Evolutionary conservation across 2,329 filamentous ascomycete species (phyloP).

Genomic region (Verticillium isaacii): DNA sequence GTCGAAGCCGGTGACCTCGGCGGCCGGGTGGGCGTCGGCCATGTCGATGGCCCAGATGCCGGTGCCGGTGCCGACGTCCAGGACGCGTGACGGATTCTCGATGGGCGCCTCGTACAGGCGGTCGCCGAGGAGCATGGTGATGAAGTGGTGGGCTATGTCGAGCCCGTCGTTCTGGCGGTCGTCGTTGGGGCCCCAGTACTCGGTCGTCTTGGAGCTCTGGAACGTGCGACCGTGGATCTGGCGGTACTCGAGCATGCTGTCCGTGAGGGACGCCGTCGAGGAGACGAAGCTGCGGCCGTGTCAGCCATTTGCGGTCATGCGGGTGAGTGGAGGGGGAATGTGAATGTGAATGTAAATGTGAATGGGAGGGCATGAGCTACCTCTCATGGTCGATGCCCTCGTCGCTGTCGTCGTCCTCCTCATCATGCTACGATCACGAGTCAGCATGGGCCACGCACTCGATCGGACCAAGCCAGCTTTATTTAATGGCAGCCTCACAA

Average conservation of each 20-base stretch:
- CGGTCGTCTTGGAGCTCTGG: slow-evolving; percentile 17
- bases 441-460: not conserved
- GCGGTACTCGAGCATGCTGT: slow-evolving; percentile 26
- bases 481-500: not conserved
- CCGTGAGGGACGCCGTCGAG: slow-evolving; percentile 22
- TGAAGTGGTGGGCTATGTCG: slow-evolving; percentile 19
- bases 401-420: not conserved
- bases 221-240: slow-evolving; percentile 24
- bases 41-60: slow-evolving; percentile 52
- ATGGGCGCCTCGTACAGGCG: slow-evolving; percentile 1
- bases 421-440: not conserved
- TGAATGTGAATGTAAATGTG: not conserved
- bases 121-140: slow-evolving; percentile 17
- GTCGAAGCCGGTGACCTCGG: slow-evolving; percentile 44
- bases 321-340: not conserved
- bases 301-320: not conserved
- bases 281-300: not conserved
- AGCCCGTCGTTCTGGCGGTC: slow-evolving; percentile 18
- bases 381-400: not conserved
- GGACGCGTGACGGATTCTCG: slow-evolving; percentile 15
- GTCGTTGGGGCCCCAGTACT: slow-evolving; percentile 23
- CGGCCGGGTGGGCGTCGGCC: slow-evolving; percentile 36
- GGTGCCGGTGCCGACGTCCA: slow-evolving; percentile 49
- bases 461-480: not conserved
- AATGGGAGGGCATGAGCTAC: not conserved